Base-by-base conservation (phyloP, 1,139 yeast genomes). In the Suhomyces wounanorum region DNA sequence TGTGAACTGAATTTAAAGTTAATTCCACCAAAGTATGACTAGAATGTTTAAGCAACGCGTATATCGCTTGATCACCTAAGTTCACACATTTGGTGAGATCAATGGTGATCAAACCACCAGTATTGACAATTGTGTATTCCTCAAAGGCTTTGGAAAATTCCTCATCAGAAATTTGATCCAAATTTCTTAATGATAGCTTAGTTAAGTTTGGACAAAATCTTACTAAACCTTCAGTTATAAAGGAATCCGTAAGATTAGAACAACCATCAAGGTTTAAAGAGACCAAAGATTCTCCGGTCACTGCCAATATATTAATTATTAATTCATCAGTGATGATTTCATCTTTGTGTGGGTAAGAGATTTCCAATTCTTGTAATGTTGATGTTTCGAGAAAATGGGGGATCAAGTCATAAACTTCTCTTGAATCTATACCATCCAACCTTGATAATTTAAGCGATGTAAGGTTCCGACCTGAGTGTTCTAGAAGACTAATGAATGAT, bases 281-380 rank as follows among this genome's bases (percentile, higher is more conserved):
- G 41, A 73, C 75, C 43, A 94, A 67, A 1, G 83, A 73, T n/a
- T 79, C 79, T 4, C 96, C 94, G 38, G 84, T 77, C 16, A 78
- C 75, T 3, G 85, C 80, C 47, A 89, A 63, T 1, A 89, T 69
- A 47, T 83, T 83, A n/a, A 85, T 78, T 9, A 90, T 51, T 21
- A 84, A 65, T n/a, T 87, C 88, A 62, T 89, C 95, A 49, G 84
- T 85, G 0, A 91, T 75, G 33, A 91, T 74, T 16, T 85, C 85
- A 54, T 83, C 88, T 47, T 75, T 73, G 50, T 77, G 72, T 0
- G 94, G 94, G 59, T 83, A 79, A n/a, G 90, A 78, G 1, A 94
- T 65, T 55, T 87, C 94, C 40, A 94, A 67, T 21, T 77, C 75
- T 14, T 77, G 76, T 47, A 94, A 70, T 6, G 69, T 70, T 2